Evolutionary conservation across 1,284 basidiomycete genomes (phyloP), one percentile per base, ranked within the genome.

Genomic region (Salmacisia buchloeana): DNA sequence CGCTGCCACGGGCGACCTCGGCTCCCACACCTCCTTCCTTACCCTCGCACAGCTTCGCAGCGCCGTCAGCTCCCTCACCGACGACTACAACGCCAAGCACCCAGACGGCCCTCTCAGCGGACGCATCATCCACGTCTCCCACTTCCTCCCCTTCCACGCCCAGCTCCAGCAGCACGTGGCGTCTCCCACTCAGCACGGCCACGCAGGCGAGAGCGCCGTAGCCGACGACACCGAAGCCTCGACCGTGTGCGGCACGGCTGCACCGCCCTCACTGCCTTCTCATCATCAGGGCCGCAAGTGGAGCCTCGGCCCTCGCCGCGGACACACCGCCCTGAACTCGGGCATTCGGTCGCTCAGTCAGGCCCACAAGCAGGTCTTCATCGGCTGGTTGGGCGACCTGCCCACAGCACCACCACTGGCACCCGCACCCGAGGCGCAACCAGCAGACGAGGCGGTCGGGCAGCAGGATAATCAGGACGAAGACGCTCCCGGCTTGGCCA

Each of bases 381-480:
- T 97, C 54, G 94, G 92, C 31, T 96, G 94, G 90, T 91, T 91
- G 0, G 94, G 94, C 41, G 92, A 97, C 71, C 85, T 97, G 65
- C 80, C 85, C 56, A 27, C 29, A 27, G 31, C 12, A 13, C 15
- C 49, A 54, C 49, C 49, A 12, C 29, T 81, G 83, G 13, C 76
- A 82, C 10, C 68, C 68, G 69, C 27, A 56, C 63, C 56, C 59
- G 63, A 25, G 58, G 63, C 13, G 18, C 18, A 43, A 18, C 41
- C n/a, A n/a, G n/a, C n/a, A n/a, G n/a, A n/a, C n/a, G n/a, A n/a
- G n/a, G n/a, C n/a, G n/a, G n/a, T n/a, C n/a, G n/a, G n/a, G n/a
- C n/a, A n/a, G n/a, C n/a, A n/a, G n/a, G n/a, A n/a, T n/a, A n/a
- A 43, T 7, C 41, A 43, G 18, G 10, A 43, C 12, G 41, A 15